Base-by-base conservation (phyloP, 257 asterid species). In the Plectranthus barbatus region DNA sequence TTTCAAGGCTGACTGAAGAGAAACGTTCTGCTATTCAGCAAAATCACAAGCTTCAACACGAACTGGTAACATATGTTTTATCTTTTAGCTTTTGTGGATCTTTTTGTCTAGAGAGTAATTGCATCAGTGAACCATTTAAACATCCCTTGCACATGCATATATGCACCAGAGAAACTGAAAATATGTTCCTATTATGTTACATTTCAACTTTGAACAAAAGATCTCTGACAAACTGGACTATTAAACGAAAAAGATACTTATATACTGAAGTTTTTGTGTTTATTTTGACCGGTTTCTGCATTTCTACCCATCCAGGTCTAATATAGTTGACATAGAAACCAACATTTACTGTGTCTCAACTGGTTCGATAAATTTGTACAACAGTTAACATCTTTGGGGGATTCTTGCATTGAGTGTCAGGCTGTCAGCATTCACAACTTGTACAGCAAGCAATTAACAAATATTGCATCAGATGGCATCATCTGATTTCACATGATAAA, bases 1-100 rank as follows among this genome's bases (percentile, higher is more conserved):
- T 91, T 76, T 71, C 89, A 54, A 83, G 78, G 88, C 81, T 91
- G 81, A 78, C 84, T 19, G 94, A 80, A 62, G 98, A 91, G 87
- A 88, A 83, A 67, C 85, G 71, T 36, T 63, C 76, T 63, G 88
- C 80, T 26, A 56, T 86, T 39, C 90, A 75, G 79, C 95, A 77
- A 80, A 88, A 70, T 74, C 76, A 69, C 65, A 86, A 77, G 82
- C 92, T 91, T 79, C 92, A 77, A 74, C 87, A 73, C 44, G 84
- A 80, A 80, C 56, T 80, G 77, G 84, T 80, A 80, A 57, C 23
- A n/a, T 31, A 21, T 56, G 13, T 51, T 51, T 42, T 41, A 26
- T 40, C 44, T 39, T 66, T 50, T 67, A 39, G 8, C 63, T 56
- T 56, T 52, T 24, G 40, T 17, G 40, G 12, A 24, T 60, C 37